Percentiles rank a stretch among this genome's conserved stretches.
Conservation (phyloP, 345 rosid genomes). For the Eucalyptus pauciflora region DNA sequence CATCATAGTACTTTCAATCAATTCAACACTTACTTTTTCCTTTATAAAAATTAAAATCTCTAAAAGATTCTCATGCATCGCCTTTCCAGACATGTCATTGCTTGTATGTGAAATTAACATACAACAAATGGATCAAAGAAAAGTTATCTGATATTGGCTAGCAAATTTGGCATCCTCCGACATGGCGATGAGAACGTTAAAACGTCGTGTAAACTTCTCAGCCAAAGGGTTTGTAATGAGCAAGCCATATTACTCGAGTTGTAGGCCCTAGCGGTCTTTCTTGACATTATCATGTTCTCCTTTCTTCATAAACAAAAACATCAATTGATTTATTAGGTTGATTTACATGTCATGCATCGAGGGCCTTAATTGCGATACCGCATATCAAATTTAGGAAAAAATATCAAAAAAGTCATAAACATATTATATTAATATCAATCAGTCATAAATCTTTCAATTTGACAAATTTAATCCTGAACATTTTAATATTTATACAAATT, state of each 20-base stretch:
- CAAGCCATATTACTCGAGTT: neutral
- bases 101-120: neutral
- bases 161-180: neutral
- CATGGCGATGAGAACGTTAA: neutral
- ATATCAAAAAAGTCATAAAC: rapidly evolving
- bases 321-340: neutral
- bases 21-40: neutral
- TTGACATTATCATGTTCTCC: neutral
- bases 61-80: neutral
- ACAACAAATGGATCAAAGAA: neutral
- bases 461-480: rapidly evolving
- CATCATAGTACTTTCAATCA: neutral
- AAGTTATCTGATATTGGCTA: neutral
- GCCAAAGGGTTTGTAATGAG: neutral
- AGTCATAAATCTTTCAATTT: rapidly evolving
- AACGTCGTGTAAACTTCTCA: neutral
- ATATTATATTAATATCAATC: too few relatives aligned
- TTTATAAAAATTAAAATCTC: neutral
- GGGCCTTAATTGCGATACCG: neutral
- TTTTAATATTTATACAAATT: too few relatives aligned
- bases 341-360: neutral
- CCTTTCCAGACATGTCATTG: neutral
- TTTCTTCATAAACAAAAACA: neutral
- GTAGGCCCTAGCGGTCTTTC: neutral
- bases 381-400: neutral